Evolutionary conservation across 2,329 filamentous ascomycete genomes (phyloP).

Genomic region (Aspergillus neotritici): DNA sequence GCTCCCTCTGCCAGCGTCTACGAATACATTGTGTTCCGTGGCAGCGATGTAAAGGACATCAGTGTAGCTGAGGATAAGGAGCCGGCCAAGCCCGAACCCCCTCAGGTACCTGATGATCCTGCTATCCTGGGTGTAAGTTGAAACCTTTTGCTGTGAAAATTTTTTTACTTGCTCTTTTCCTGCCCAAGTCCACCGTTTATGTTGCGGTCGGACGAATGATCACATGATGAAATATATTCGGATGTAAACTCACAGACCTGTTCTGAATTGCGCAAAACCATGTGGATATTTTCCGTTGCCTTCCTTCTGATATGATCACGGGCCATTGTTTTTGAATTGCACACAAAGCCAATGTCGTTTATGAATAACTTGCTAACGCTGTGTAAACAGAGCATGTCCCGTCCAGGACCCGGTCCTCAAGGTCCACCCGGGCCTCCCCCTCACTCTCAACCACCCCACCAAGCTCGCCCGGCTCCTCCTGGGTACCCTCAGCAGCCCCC

Average conservation of each 20-base stretch:
- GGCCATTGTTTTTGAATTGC: slow-evolving; percentile 8
- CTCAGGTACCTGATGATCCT: slow-evolving; percentile 83
- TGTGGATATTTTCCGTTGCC: slow-evolving; percentile 99
- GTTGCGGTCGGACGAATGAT: slow-evolving; percentile 19
- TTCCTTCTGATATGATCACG: slow-evolving; percentile 82
- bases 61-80: slow-evolving; percentile 78
- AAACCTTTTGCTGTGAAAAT: background rate
- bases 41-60: slow-evolving; percentile 96
- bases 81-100: slow-evolving; percentile 67
- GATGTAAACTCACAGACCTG: slow-evolving; percentile 81
- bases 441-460: slow-evolving; percentile 41
- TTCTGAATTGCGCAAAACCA: slow-evolving; percentile 81
- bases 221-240: slow-evolving; percentile 82
- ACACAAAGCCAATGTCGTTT: background rate
- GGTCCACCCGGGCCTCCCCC: slow-evolving; percentile 33
- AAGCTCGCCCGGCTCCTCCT: slow-evolving; percentile 35
- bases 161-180: slow-evolving; percentile 7
- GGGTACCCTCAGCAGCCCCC: slow-evolving; percentile 40
- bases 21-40: slow-evolving; percentile 97
- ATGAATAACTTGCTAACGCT: slow-evolving; percentile 15
- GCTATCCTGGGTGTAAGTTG: slow-evolving; percentile 92
- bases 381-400: slow-evolving; percentile 38
- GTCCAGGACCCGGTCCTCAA: slow-evolving; percentile 36
- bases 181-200: slow-evolving; percentile 4
- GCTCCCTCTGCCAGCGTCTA: slow-evolving; percentile 80